Conservation (phyloP, 805 yeast species). For the Candida ovalis region DNA sequence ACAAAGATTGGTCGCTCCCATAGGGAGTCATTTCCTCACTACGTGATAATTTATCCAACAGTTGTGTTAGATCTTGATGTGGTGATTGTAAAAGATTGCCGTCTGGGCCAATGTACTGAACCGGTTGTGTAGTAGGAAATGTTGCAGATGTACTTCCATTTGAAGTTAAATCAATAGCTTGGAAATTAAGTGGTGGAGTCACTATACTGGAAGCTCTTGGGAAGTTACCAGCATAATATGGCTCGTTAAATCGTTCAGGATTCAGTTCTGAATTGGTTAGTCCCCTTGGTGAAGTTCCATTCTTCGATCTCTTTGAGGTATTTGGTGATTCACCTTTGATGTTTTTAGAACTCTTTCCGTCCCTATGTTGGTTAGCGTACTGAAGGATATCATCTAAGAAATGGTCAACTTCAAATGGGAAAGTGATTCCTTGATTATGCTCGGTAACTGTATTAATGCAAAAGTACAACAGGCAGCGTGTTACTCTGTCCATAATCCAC, state of each 20-base stretch:
- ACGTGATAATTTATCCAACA: background rate
- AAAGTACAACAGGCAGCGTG: conserved; percentile 22
- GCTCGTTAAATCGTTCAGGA: background rate
- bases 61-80: background rate
- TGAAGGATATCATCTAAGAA: conserved; percentile 13
- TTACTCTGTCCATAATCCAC: conserved; percentile 16
- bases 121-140: no score
- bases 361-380: background rate
- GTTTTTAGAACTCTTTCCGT: background rate
- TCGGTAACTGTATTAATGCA: conserved; percentile 17
- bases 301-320: background rate
- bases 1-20: conserved; percentile 8
- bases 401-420: conserved; percentile 17
- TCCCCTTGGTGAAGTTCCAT: background rate
- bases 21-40: conserved; percentile 7
- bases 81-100: background rate
- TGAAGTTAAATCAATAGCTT: background rate
- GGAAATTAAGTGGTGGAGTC: conserved; percentile 9
- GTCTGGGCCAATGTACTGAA: background rate
- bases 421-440: conserved; percentile 7
- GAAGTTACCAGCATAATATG: conserved; percentile 1
- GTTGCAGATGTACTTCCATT: background rate
- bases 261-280: background rate
- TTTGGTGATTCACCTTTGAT: background rate
- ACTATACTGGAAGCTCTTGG: conserved; percentile 13